These are phyloP conservation scores for Dictyostelium capitatum DNA, from an alignment of 78 protist genomes.

Conservation along the genomic window DNA sequence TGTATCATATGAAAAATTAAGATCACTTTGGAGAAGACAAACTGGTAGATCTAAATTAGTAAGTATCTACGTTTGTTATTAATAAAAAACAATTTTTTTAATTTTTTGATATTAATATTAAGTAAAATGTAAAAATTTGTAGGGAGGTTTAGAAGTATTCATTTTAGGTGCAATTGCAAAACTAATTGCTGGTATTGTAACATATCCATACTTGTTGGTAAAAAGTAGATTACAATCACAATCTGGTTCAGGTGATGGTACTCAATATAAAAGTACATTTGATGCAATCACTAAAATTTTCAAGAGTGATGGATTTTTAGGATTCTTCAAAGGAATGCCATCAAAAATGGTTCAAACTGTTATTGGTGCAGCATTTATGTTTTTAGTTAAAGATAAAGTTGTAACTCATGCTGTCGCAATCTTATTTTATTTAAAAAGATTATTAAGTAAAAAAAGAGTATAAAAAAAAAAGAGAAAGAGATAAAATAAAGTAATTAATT, in stretches of 20 bases:
- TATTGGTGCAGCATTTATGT: conserved; percentile 73
- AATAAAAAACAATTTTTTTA: background rate
- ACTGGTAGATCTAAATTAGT: conserved; percentile 39
- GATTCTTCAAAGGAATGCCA: conserved; percentile 78
- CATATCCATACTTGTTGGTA: conserved; percentile 84
- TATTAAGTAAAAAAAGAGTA: conserved; percentile 18
- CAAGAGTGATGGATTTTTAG: conserved; percentile 61
- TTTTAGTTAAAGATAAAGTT: conserved; percentile 68
- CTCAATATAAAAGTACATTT: conserved; percentile 39
- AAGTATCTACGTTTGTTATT: background rate
- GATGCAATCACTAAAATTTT: conserved; percentile 53
- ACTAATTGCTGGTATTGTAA: conserved; percentile 75
- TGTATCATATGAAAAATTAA: conserved; percentile 76
- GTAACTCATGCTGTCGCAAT: conserved; percentile 20
- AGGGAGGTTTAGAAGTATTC: conserved; percentile 62
- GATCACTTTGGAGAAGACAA: conserved; percentile 46
- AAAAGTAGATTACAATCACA: conserved; percentile 74
- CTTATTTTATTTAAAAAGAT: conserved; percentile 47
- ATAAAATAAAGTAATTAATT: background rate
- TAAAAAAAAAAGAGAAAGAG: background rate
- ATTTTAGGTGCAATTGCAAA: conserved; percentile 82
- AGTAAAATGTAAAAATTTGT: background rate
- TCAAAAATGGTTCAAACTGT: conserved; percentile 76
- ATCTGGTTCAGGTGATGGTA: background rate
- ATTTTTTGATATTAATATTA: background rate